Evolutionary conservation across 495 filamentous ascomycete species (phyloP).

Genomic region (Penicillium salamii): DNA sequence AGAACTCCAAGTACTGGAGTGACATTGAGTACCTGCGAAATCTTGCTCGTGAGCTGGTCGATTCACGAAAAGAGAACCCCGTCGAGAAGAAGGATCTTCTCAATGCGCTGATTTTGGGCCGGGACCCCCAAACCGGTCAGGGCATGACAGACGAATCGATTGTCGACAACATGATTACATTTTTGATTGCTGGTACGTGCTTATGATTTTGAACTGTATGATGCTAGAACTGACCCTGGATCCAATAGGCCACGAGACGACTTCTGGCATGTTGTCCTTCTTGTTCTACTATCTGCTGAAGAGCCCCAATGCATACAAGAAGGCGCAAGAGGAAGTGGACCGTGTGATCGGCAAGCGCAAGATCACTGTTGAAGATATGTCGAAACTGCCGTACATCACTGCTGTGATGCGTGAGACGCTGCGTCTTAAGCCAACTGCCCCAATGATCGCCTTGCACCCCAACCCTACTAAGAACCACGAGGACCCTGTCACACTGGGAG

Average conservation of each 20-base stretch:
- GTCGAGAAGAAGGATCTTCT: constrained; percentile 65
- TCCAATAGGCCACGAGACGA: constrained; percentile 66
- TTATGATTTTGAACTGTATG: too few species aligned
- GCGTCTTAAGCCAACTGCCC: constrained; percentile 60
- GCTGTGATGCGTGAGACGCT: constrained; percentile 69
- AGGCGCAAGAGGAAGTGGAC: constrained; percentile 67
- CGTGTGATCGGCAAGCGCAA: constrained; percentile 60
- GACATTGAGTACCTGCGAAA: constrained; percentile 57
- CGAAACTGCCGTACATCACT: constrained; percentile 63
- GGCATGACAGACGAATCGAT: constrained; percentile 59
- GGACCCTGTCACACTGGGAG: constrained; percentile 48
- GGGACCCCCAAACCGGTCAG: constrained; percentile 64
- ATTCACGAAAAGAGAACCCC: constrained; percentile 54
- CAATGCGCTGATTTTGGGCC: constrained; percentile 65
- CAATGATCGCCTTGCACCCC: constrained; percentile 42
- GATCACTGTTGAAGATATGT: constrained; percentile 64
- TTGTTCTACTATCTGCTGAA: constrained; percentile 59
- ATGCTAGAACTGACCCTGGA: constrained; percentile 9
- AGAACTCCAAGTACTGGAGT: constrained; percentile 53
- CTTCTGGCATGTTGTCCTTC: constrained; percentile 55
- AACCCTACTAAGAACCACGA: constrained; percentile 48
- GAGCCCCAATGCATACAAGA: constrained; percentile 55
- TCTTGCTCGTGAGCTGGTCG: constrained; percentile 57
- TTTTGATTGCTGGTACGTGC: constrained; percentile 54
- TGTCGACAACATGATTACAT: constrained; percentile 69